Conservation (phyloP, 495 filamentous ascomycete genomes). For the Aspergillus heteromorphus region DNA sequence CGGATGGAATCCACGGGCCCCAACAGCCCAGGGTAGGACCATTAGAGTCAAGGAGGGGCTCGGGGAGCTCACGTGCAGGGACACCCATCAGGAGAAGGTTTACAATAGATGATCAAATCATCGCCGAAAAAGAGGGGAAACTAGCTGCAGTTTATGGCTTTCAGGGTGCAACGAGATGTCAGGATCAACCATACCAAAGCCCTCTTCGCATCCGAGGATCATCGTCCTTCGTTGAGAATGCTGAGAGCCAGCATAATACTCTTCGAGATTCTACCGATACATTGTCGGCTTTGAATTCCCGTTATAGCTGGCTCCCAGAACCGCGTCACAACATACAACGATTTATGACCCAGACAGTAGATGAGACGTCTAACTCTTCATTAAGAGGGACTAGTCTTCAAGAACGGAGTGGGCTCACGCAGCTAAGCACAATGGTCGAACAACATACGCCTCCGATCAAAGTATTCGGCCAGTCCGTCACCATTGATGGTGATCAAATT, state of each 20-base stretch:
- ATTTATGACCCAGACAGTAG: neutral
- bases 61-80: neutral
- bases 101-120: conserved; percentile 13
- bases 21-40: neutral
- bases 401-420: neutral
- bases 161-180: neutral
- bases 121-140: conserved; percentile 9
- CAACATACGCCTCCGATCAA: conserved; percentile 5
- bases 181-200: neutral
- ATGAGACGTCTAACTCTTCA: neutral
- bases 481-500: neutral
- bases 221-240: neutral
- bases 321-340: neutral
- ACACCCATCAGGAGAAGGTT: conserved; percentile 5
- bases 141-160: neutral
- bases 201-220: neutral
- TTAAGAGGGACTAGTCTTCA: neutral
- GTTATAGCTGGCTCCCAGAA: neutral
- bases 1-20: neutral
- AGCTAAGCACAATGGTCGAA: neutral
- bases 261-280: neutral
- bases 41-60: neutral
- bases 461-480: conserved; percentile 16
- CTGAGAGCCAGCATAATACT: neutral
- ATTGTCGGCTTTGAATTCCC: neutral